A percentile compares a stretch with the other conserved stretches of the same genome.
Evolutionary conservation across 257 asterid genomes (phyloP).

Genomic region (Euphrasia confusa): DNA sequence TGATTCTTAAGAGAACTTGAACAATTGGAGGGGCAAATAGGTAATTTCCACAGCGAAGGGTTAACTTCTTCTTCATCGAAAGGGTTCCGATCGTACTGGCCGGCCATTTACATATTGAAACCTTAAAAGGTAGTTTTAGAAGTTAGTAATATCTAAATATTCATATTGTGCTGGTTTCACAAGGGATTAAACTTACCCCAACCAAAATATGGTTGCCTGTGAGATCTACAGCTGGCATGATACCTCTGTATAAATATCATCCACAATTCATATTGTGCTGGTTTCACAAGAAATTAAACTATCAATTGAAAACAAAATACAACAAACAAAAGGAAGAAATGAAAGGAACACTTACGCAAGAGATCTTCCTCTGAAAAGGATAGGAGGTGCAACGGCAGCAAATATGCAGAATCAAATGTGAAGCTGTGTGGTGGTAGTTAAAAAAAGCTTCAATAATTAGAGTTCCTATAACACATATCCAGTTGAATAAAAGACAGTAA

Average conservation of each 20-base stretch:
- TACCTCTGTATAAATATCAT: slow-evolving; percentile 56
- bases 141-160: neutral
- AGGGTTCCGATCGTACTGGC: slow-evolving; percentile 64
- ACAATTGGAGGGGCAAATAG: neutral
- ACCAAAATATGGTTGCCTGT: slow-evolving; percentile 63
- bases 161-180: neutral
- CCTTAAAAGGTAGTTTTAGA: no score
- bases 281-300: no score
- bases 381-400: slow-evolving; percentile 98
- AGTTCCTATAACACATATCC: neutral
- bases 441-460: slow-evolving; percentile 15
- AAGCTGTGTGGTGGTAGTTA: slow-evolving; percentile 43
- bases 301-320: neutral
- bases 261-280: neutral
- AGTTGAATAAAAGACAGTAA: neutral
- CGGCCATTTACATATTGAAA: no score
- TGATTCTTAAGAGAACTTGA: neutral
- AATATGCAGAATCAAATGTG: slow-evolving; percentile 83
- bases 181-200: slow-evolving; percentile 60
- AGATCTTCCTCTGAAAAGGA: slow-evolving; percentile 92
- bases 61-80: slow-evolving; percentile 49
- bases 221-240: slow-evolving; percentile 92
- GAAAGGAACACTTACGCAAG: slow-evolving; percentile 52
- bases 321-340: neutral
- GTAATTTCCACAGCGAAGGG: slow-evolving; percentile 37